Base-by-base conservation (phyloP, 164 flowering plant species). In the Vitis labrusca region DNA sequence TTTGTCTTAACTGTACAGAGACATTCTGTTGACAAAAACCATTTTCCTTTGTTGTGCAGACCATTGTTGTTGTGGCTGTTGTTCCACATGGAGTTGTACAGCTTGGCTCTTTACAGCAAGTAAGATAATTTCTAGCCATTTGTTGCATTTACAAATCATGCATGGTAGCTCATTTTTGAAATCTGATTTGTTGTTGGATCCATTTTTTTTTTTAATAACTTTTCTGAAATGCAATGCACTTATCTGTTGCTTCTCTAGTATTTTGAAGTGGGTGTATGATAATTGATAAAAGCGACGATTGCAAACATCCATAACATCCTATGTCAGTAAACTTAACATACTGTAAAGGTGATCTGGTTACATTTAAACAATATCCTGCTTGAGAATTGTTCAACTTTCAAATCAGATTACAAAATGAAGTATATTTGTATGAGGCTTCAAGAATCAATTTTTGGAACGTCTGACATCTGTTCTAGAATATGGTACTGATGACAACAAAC, bases 31-130 rank as follows among this genome's bases (percentile, higher is more conserved):
- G 15, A 51, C 14, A 3, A 14, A 14, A 11, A 11, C 15, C 14
- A 9, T 53, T 58, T 59, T 51, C 10, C 51, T 63, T 48, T 48
- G 9, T 48, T 72, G 7, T 83, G 80, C 73, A 91, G 97, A 90
- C 97, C 15, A 74, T 85, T 76, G 84, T 79, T 72, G 83, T 87
- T 71, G 87, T 85, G 50, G 84, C 93, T 76, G 91, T 86, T 66
- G 81, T 79, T 71, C 97, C 97, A 27, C 81, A 78, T 77, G 94
- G 94, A 69, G 97, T 89, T 76, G 81, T 91, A 56, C 93, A 89
- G 76, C 93, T 89, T 73, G 97, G 94, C 58, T 89, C 97, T 64
- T 55, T 88, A 10, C 76, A 86, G 66, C 78, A 76, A 66, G 97
- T 90, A 83, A 83, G 85, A 63, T 13, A 68, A 64, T 54, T 56